phyloP scores from a whole-genome alignment of 2,329 filamentous ascomycete species.

The Magnaporthiopsis incrustans region DNA sequence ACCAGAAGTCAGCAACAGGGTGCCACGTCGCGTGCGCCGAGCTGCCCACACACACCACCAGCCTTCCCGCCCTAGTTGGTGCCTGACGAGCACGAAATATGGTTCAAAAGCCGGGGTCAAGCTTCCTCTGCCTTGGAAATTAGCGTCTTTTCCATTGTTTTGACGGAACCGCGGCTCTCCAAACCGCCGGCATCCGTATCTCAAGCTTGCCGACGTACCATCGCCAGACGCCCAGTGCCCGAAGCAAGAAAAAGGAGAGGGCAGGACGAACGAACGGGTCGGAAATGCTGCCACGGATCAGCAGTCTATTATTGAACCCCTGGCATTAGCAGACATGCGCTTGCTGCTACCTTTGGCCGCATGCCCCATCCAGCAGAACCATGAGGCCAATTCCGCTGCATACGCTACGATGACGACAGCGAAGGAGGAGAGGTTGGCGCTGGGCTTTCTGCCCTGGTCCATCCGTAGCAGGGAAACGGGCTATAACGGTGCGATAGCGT shows the following conservation, averaged over 20 bases:
- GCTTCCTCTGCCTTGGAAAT: neutral
- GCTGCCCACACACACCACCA: neutral
- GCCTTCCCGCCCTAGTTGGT: neutral
- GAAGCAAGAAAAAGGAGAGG: neutral
- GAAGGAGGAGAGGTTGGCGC: neutral
- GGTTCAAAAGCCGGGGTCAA: neutral
- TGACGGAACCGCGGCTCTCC: neutral
- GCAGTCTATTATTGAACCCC: neutral
- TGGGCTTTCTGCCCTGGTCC: neutral
- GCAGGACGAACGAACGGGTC: neutral
- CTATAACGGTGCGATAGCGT: neutral
- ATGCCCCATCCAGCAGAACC: neutral
- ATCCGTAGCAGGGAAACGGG: neutral
- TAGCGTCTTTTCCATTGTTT: neutral
- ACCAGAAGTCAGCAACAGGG: neutral
- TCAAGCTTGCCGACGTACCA: neutral
- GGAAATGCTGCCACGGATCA: neutral
- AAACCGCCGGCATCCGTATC: neutral
- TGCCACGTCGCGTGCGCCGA: neutral
- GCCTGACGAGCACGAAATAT: neutral
- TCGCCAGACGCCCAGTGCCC: neutral
- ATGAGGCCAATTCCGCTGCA: too few species aligned
- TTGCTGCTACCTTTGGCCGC: neutral
- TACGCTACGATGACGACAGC: neutral
- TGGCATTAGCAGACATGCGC: neutral